Base-by-base conservation (phyloP, 179 eudicot species). In the Heliamphora pulchella region DNA sequence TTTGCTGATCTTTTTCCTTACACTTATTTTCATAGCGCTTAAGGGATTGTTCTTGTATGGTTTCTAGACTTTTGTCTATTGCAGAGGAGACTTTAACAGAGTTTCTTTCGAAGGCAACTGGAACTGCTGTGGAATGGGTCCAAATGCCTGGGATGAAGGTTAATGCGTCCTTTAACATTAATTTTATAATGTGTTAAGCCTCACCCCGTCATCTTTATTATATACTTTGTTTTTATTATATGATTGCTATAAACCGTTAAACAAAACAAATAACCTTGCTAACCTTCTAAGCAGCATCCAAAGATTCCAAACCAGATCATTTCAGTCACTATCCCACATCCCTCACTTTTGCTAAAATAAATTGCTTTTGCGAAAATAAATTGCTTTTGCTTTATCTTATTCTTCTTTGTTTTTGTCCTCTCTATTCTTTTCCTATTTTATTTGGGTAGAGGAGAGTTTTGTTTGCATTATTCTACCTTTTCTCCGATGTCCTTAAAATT, bases 141-240 rank as follows among this genome's bases (percentile, higher is more conserved):
- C 98, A 94, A 90, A 90, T 94, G 97, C 97, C 98, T 87, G 98
- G 98, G 88, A 94, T 94, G 98, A 94, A 94, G 98, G 98, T 89
- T 85, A 59, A 3, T 63, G 54, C 54, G 8, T 58, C 47, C 58
- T 47, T 62, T 77, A 77, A 18, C 63, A 53, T 18, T 58, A n/a
- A 61, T 11, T 31, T 74, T 74, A 39, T 74, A 57, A 55, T 53
- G 61, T 50, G 62, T 73, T 50, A 53, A 5, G 39, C 76, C 5
- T 74, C 18, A 17, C 8, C 2, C 61, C 69, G 2, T 17, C 81
- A 31, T 13, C n/a, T n/a, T n/a, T n/a, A n/a, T n/a, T n/a, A n/a
- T n/a, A n/a, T n/a, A n/a, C n/a, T n/a, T n/a, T n/a, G n/a, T 11
- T 14, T 46, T 44, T 8, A 51, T 7, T 72, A 79, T 15, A 48